Evolutionary conservation across 2,329 filamentous ascomycete genomes (phyloP), one percentile per base, ranked within the genome.

Genomic region (Apiospora sp.): DNA sequence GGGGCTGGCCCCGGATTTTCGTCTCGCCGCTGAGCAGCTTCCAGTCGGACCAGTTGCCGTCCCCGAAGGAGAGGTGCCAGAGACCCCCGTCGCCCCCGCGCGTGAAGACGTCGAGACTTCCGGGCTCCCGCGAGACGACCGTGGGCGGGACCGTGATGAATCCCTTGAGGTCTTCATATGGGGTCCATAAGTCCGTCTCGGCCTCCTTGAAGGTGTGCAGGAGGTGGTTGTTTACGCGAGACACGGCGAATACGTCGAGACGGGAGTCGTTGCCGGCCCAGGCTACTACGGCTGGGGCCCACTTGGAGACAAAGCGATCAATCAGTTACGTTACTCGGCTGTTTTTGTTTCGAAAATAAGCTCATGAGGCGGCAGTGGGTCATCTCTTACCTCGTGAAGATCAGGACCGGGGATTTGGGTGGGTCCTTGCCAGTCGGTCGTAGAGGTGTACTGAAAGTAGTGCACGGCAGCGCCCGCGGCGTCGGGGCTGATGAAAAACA

Each of bases 1-100:
- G 2, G 44, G 70, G 58, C 34, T 68, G 70, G 10, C 70, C 70
- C 19, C 68, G 70, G 10, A 71, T 67, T 22, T 41, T 48, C 13
- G 61, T 67, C 1, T 19, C 30, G 13, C 58, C 61, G 58, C 61
- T 71, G 19, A 70, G 61, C 0, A 34, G 8, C 8, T 5, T 13
- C 69, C 69, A 61, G 6, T n/a, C 16, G 19, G 30, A n/a, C 44
- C 34, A 58, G 3, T 46, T 41, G 14, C 10, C 44, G 24, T 48
- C 14, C 24, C 34, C 68, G 46, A 51, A 34, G 6, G 68, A 34
- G 14, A 69, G 43, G 24, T 69, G 68, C 68, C 68, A 69, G 7
- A 69, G 68, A 4, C 68, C 44, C 6, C 44, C 69, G 6, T 70
- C 49, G 2, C 69, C 69, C 22, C 69, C 69, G 14, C 69, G 69